These are phyloP conservation scores for Aureobasidium sp. DNA, from an alignment of 2,329 filamentous ascomycete genomes.

Conservation along the genomic window DNA sequence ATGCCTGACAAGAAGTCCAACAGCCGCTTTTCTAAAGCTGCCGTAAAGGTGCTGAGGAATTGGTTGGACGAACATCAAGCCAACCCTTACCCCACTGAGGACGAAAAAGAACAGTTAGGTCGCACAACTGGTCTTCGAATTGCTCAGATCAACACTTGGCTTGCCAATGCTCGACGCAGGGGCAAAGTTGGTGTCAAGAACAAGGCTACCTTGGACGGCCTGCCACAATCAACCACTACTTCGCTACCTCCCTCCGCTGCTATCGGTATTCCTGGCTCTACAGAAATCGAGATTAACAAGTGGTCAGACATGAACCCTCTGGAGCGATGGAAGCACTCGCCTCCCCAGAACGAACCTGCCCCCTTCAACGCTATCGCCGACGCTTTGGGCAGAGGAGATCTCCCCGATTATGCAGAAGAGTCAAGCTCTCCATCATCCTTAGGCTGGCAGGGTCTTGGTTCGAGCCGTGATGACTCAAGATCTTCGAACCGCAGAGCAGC, in stretches of 20 bases:
- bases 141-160: slow-evolving; percentile 84
- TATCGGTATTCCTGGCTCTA: slow-evolving; percentile 63
- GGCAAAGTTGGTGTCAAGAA: slow-evolving; percentile 61
- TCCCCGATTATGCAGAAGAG: slow-evolving; percentile 21
- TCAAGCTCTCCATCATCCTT: slow-evolving; percentile 30
- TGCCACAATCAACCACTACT: slow-evolving; percentile 38
- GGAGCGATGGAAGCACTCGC: slow-evolving; percentile 57
- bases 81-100: slow-evolving; percentile 81
- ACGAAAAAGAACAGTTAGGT: slow-evolving; percentile 75
- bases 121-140: slow-evolving; percentile 72
- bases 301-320: slow-evolving; percentile 18
- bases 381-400: slow-evolving; percentile 41
- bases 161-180: slow-evolving; percentile 78
- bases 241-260: slow-evolving; percentile 57
- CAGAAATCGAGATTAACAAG: slow-evolving; percentile 32
- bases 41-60: slow-evolving; percentile 71
- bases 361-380: slow-evolving; percentile 56
- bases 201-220: slow-evolving; percentile 59
- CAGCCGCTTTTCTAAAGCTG: slow-evolving; percentile 71
- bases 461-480: slow-evolving; percentile 39
- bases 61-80: slow-evolving; percentile 76
- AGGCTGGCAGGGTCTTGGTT: slow-evolving; percentile 40
- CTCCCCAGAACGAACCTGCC: slow-evolving; percentile 63
- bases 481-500: slow-evolving; percentile 46
- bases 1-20: slow-evolving; percentile 49